A percentile compares a stretch with the other conserved stretches of the same genome.
These are phyloP conservation scores for Aspergillus clavatus DNA, from an alignment of 2,329 filamentous ascomycete species.

Conservation along the genomic window DNA sequence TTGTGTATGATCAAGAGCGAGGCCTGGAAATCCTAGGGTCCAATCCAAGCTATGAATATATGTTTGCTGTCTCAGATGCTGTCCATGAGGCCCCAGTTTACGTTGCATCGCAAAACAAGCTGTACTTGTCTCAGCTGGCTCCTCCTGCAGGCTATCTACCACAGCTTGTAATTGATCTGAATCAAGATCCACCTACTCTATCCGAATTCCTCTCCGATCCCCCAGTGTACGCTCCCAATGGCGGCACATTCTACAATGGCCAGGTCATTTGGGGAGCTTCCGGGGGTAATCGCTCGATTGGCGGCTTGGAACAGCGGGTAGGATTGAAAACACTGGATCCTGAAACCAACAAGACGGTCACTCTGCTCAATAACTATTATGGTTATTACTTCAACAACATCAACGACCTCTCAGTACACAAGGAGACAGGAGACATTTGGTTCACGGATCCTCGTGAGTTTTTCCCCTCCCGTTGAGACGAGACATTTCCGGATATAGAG, in stretches of 20 bases:
- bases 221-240: conserved; percentile 43
- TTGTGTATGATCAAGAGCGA: conserved; percentile 36
- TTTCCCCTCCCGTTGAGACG: too few relatives aligned
- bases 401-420: conserved; percentile 27
- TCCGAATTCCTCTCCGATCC: conserved; percentile 39
- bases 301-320: conserved; percentile 36
- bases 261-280: conserved; percentile 38
- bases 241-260: conserved; percentile 38
- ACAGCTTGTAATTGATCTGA: conserved; percentile 41
- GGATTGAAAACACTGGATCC: conserved; percentile 44
- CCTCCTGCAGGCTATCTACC: conserved; percentile 35
- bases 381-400: conserved; percentile 29
- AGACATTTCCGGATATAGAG: too few relatives aligned
- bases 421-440: conserved; percentile 46
- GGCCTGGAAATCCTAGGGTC: conserved; percentile 35
- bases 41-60: conserved; percentile 33
- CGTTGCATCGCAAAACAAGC: conserved; percentile 37
- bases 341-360: conserved; percentile 38
- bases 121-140: conserved; percentile 37
- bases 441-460: conserved; percentile 45
- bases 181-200: conserved; percentile 39
- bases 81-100: conserved; percentile 44
- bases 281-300: conserved; percentile 35
- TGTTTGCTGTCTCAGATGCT: conserved; percentile 35
- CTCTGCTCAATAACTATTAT: conserved; percentile 45